A percentile compares a stretch with the other conserved stretches of the same genome.
These are phyloP conservation scores for Phytophthora gonapodyides DNA, from an alignment of 352 stramenopile genomes.

Conservation along the genomic window DNA sequence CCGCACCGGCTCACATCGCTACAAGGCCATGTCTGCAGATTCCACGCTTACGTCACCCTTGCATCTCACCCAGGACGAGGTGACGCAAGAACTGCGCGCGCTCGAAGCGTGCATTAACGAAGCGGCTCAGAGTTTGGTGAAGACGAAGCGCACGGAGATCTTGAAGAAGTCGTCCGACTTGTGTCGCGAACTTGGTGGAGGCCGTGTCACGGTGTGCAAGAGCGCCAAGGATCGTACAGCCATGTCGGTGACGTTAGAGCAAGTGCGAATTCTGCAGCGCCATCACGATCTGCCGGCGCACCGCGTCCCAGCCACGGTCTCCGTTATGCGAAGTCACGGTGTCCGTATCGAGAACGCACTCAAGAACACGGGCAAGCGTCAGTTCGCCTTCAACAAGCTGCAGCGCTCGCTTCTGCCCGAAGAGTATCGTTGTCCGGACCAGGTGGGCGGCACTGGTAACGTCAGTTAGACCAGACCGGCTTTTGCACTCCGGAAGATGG, in stretches of 20 bases:
- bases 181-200: slow-evolving; percentile 87
- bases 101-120: slow-evolving; percentile 75
- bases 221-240: slow-evolving; percentile 97
- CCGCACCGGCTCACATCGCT: slow-evolving; percentile 45
- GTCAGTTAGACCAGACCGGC: slow-evolving; percentile 58
- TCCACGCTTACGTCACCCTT: slow-evolving; percentile 51
- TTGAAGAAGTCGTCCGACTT: slow-evolving; percentile 81
- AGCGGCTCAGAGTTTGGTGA: slow-evolving; percentile 81
- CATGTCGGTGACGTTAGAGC: slow-evolving; percentile 97
- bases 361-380: slow-evolving; percentile 90
- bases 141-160: slow-evolving; percentile 88
- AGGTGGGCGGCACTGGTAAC: slow-evolving; percentile 83
- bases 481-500: slow-evolving; percentile 4
- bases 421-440: slow-evolving; percentile 86
- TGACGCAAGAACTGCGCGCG: slow-evolving; percentile 65
- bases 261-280: slow-evolving; percentile 87
- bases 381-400: slow-evolving; percentile 90
- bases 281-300: slow-evolving; percentile 81
- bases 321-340: slow-evolving; percentile 87
- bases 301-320: slow-evolving; percentile 79
- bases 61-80: slow-evolving; percentile 74
- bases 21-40: slow-evolving; percentile 59
- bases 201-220: slow-evolving; percentile 96
- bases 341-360: slow-evolving; percentile 89
- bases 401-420: slow-evolving; percentile 87